Conservation (phyloP, 78 protist species). For the Parvularia atlantis region DNA sequence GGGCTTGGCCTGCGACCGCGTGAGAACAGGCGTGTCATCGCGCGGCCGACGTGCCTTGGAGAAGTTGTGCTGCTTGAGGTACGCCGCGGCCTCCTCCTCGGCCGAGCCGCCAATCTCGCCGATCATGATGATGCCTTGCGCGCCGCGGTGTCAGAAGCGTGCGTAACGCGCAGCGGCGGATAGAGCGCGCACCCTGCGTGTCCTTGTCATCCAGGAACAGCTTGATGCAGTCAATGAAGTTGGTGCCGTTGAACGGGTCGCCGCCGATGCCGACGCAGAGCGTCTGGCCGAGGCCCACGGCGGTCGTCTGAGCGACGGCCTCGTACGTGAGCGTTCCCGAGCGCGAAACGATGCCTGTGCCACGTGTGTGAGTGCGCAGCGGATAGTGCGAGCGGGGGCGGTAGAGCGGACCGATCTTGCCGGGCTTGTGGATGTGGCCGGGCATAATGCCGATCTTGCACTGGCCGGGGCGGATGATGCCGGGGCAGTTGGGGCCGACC, state of each 20-base stretch:
- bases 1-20: not conserved
- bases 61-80: slow-evolving; percentile 48
- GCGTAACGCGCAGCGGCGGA: not conserved
- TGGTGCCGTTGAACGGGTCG: slow-evolving; percentile 99
- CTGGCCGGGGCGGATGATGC: slow-evolving; percentile 97
- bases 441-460: slow-evolving; percentile 99
- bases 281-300: slow-evolving; percentile 90
- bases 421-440: slow-evolving; percentile 94
- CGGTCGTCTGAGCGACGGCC: slow-evolving; percentile 96
- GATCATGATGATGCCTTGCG: slow-evolving; percentile 70
- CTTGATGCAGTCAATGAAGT: slow-evolving; percentile 90
- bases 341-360: slow-evolving; percentile 83
- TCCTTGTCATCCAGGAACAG: slow-evolving; percentile 77
- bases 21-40: not conserved
- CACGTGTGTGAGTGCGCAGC: slow-evolving; percentile 1
- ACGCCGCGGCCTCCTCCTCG: slow-evolving; percentile 97
- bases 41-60: not conserved
- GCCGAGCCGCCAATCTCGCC: slow-evolving; percentile 99
- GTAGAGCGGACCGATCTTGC: slow-evolving; percentile 72
- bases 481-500: slow-evolving; percentile 98
- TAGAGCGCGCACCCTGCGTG: slow-evolving; percentile 66
- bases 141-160: not conserved
- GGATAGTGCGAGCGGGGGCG: not conserved
- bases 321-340: slow-evolving; percentile 99
- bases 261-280: slow-evolving; percentile 98